Evolutionary conservation across 1,139 yeast genomes (phyloP).

Genomic region (Candida sojae): DNA sequence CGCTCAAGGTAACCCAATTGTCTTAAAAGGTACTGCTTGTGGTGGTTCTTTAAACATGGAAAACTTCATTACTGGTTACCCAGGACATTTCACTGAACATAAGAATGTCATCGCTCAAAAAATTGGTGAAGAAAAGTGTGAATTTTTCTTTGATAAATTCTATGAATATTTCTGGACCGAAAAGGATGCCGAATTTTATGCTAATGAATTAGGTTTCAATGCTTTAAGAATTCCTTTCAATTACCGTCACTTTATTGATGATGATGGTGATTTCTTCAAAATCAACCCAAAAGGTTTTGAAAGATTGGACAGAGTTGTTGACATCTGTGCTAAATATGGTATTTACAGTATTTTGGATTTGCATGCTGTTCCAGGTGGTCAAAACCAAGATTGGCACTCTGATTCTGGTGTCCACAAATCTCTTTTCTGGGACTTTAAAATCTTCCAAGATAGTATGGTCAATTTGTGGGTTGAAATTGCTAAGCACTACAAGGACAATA

Average conservation of each 20-base stretch:
- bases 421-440: constrained; percentile 46
- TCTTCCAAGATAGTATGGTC: constrained; percentile 43
- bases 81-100: constrained; percentile 51
- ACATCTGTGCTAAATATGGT: constrained; percentile 37
- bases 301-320: constrained; percentile 38
- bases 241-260: constrained; percentile 46
- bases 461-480: constrained; percentile 46
- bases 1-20: constrained; percentile 29
- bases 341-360: constrained; percentile 47
- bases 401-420: constrained; percentile 46
- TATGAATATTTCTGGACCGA: constrained; percentile 52
- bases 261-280: constrained; percentile 36
- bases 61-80: constrained; percentile 51
- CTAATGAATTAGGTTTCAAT: constrained; percentile 38
- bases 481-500: constrained; percentile 39
- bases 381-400: constrained; percentile 52
- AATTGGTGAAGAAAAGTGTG: constrained; percentile 44
- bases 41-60: constrained; percentile 54
- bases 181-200: constrained; percentile 42
- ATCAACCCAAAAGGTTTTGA: constrained; percentile 43
- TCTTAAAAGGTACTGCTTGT: constrained; percentile 41
- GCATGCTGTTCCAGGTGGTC: constrained; percentile 51
- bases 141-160: constrained; percentile 46
- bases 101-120: constrained; percentile 32
- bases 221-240: constrained; percentile 50